A percentile compares a stretch with the other conserved stretches of the same genome.
These are phyloP conservation scores for Kwoniella mangroviensis DNA, from an alignment of 768 basidiomycete species.

Conservation along the genomic window DNA sequence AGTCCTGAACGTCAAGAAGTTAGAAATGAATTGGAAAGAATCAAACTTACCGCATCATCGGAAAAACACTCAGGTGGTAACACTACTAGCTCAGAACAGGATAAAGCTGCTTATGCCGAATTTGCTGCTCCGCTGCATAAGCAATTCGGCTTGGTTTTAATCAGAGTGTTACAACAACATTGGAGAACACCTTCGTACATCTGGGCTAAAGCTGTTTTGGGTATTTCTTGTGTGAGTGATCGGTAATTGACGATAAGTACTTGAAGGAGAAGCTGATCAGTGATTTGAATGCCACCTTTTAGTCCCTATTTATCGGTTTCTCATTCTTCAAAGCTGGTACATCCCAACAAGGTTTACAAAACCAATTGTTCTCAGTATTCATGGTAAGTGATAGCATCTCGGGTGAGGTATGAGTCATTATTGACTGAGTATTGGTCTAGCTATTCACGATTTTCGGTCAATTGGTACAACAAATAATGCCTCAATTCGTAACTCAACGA, in stretches of 20 bases:
- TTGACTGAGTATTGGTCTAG: conserved; percentile 8
- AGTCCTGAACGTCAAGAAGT: conserved; percentile 65
- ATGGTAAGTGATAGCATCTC: conserved; percentile 34
- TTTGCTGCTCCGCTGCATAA: conserved; percentile 44
- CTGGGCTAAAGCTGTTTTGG: conserved; percentile 57
- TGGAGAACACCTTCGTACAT: conserved; percentile 60
- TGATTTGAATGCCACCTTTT: neutral
- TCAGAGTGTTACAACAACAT: conserved; percentile 58
- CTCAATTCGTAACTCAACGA: conserved; percentile 56
- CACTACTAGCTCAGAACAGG: conserved; percentile 54
- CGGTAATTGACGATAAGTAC: neutral
- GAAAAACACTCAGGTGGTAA: conserved; percentile 37
- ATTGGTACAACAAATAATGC: conserved; percentile 57
- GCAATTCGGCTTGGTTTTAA: conserved; percentile 45
- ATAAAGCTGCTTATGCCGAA: conserved; percentile 53
- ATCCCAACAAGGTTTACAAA: conserved; percentile 55
- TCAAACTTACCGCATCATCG: conserved; percentile 60
- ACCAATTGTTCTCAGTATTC: conserved; percentile 55
- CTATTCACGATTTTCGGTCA: conserved; percentile 56
- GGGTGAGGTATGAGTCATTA: neutral
- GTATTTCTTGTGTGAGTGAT: conserved; percentile 37
- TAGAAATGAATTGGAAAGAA: conserved; percentile 62
- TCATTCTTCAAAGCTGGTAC: conserved; percentile 59
- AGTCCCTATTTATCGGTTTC: conserved; percentile 55
- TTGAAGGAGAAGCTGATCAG: too few relatives aligned